Percentiles rank a stretch among this genome's conserved stretches.
Conservation (phyloP, 2,329 filamentous ascomycete species). For the Exophiala lecanii-corni region DNA sequence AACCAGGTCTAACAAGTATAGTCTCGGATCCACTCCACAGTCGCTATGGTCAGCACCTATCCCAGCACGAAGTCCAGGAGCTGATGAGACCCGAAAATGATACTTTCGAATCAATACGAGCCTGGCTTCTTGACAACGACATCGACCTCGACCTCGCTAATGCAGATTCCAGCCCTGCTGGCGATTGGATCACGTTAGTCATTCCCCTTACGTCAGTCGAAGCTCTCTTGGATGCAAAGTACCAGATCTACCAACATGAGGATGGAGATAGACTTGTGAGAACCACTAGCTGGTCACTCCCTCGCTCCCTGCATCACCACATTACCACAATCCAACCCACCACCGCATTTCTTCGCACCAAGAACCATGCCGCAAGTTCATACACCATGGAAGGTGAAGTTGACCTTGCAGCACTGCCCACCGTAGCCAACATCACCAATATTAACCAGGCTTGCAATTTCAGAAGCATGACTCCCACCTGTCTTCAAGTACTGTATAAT, state of each 20-base stretch:
- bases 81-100: slow-evolving; percentile 52
- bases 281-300: slow-evolving; percentile 55
- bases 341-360: slow-evolving; percentile 52
- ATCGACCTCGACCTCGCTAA: slow-evolving; percentile 38
- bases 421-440: slow-evolving; percentile 22
- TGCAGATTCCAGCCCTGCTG: slow-evolving; percentile 45
- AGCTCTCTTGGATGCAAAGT: slow-evolving; percentile 49
- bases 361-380: slow-evolving; percentile 20
- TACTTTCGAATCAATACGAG: slow-evolving; percentile 48
- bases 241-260: slow-evolving; percentile 50
- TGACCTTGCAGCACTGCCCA: slow-evolving; percentile 18
- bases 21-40: slow-evolving; percentile 50
- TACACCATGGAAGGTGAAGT: slow-evolving; percentile 31
- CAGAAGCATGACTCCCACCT: slow-evolving; percentile 49
- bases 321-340: slow-evolving; percentile 59
- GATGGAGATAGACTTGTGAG: slow-evolving; percentile 52
- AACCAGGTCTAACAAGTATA: slow-evolving; percentile 20
- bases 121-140: slow-evolving; percentile 53
- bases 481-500: slow-evolving; percentile 51
- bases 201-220: slow-evolving; percentile 51
- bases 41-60: slow-evolving; percentile 54
- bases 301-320: slow-evolving; percentile 52
- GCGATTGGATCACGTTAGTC: slow-evolving; percentile 54
- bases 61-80: slow-evolving; percentile 47
- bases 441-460: slow-evolving; percentile 46